phyloP scores from a whole-genome alignment of 768 basidiomycete species.

The Cystobasidium tubakii region DNA sequence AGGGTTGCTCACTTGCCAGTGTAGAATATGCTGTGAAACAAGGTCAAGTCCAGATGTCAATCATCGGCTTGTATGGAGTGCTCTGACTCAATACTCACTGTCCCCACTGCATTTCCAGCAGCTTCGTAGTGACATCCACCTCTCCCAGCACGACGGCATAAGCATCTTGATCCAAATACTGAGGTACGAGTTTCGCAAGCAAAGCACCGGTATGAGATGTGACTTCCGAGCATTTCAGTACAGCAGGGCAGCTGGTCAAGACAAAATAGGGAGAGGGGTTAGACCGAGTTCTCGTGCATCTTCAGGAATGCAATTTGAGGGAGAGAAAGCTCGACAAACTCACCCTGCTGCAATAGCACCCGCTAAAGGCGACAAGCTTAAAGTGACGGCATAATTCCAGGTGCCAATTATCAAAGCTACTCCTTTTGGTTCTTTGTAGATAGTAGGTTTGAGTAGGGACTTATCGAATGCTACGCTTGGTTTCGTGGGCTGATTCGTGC shows the following conservation, averaged over 20 bases:
- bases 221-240: constrained; percentile 60
- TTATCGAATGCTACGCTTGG: constrained; percentile 59
- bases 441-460: constrained; percentile 59
- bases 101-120: constrained; percentile 52
- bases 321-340: constrained; percentile 46
- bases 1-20: constrained; percentile 25
- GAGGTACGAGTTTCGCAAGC: constrained; percentile 62
- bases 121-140: constrained; percentile 64
- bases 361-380: constrained; percentile 55
- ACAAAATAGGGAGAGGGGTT: background rate
- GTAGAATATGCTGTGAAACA: constrained; percentile 29
- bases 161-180: constrained; percentile 67
- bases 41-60: background rate
- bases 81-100: constrained; percentile 21
- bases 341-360: constrained; percentile 77
- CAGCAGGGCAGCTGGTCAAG: constrained; percentile 21
- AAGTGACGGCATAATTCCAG: constrained; percentile 44
- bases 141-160: constrained; percentile 66
- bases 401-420: constrained; percentile 46
- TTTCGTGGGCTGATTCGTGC: constrained; percentile 52
- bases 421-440: constrained; percentile 66
- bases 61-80: constrained; percentile 17
- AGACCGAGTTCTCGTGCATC: too few species aligned
- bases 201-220: constrained; percentile 58
- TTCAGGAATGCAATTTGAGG: background rate